phyloP scores from a whole-genome alignment of 805 yeast genomes.

The Candida incommunis region DNA sequence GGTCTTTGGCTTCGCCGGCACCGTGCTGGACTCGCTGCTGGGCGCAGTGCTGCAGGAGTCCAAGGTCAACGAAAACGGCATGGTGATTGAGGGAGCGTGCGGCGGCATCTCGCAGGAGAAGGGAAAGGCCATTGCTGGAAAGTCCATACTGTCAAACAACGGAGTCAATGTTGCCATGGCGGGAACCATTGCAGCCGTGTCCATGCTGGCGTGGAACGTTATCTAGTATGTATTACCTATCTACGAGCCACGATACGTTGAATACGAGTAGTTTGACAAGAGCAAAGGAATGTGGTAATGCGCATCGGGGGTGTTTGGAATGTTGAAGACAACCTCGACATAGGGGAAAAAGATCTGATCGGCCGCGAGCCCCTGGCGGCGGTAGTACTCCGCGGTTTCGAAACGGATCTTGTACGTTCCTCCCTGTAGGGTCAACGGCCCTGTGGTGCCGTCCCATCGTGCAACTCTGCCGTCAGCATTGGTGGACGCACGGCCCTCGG shows the following conservation, averaged over 20 bases:
- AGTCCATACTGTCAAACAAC: slow-evolving; percentile 26
- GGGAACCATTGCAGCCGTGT: slow-evolving; percentile 15
- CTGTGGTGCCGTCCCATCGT: slow-evolving; percentile 39
- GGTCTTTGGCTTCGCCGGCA: slow-evolving; percentile 24
- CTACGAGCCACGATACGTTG: slow-evolving; percentile 69
- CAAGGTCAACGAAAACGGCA: slow-evolving; percentile 21
- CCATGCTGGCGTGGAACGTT: slow-evolving; percentile 17
- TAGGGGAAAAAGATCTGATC: slow-evolving; percentile 57
- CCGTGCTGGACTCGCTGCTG: slow-evolving; percentile 27
- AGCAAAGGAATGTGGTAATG: slow-evolving; percentile 88
- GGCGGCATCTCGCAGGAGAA: slow-evolving; percentile 12
- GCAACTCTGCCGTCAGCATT: slow-evolving; percentile 71
- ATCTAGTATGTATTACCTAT: neutral
- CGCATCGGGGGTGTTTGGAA: slow-evolving; percentile 50
- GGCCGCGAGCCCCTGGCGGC: slow-evolving; percentile 11
- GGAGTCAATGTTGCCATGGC: slow-evolving; percentile 27
- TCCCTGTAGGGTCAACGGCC: slow-evolving; percentile 25
- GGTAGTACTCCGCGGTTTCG: slow-evolving; percentile 56
- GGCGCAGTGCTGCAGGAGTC: slow-evolving; percentile 30
- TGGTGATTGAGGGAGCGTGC: slow-evolving; percentile 23
- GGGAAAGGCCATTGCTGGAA: slow-evolving; percentile 21
- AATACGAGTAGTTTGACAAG: slow-evolving; percentile 72
- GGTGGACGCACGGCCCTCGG: slow-evolving; percentile 28
- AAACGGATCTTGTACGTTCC: slow-evolving; percentile 70
- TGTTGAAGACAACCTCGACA: slow-evolving; percentile 64